Percentiles rank a stretch among this genome's conserved stretches.
Conservation (phyloP, 805 yeast genomes). For the Hanseniaspora vineae region DNA sequence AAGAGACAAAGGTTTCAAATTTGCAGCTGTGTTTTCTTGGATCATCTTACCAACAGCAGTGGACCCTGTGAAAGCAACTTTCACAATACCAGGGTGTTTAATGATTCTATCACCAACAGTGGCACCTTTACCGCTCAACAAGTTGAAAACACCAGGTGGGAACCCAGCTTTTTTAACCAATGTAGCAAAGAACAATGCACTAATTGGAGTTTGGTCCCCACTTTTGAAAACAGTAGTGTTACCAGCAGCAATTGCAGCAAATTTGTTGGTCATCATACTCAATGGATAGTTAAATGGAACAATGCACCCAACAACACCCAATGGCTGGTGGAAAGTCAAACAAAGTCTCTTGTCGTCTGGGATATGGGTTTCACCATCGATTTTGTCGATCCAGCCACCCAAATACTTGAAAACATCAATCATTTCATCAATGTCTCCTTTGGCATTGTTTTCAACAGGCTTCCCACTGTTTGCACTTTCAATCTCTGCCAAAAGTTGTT, state of each 20-base stretch:
- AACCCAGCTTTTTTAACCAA: slow-evolving; percentile 32
- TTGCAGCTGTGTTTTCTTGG: slow-evolving; percentile 29
- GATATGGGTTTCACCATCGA: slow-evolving; percentile 51
- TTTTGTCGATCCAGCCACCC: slow-evolving; percentile 68
- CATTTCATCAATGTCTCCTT: slow-evolving; percentile 45
- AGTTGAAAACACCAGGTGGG: slow-evolving; percentile 39
- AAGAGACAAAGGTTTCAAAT: slow-evolving; percentile 35
- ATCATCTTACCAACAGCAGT: slow-evolving; percentile 35
- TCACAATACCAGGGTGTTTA: slow-evolving; percentile 32
- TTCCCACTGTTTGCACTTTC: slow-evolving; percentile 53
- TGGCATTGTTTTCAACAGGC: slow-evolving; percentile 38
- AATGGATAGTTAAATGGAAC: slow-evolving; percentile 42
- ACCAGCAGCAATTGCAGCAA: slow-evolving; percentile 36
- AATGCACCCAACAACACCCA: slow-evolving; percentile 40
- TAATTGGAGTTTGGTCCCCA: slow-evolving; percentile 38
- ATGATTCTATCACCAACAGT: slow-evolving; percentile 35
- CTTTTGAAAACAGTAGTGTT: slow-evolving; percentile 35
- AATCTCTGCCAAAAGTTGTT: slow-evolving; percentile 38
- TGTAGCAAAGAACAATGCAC: slow-evolving; percentile 30
- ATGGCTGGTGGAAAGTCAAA: slow-evolving; percentile 40
- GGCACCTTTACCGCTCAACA: slow-evolving; percentile 32
- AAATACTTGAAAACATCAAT: slow-evolving; percentile 46
- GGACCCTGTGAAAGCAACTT: slow-evolving; percentile 45
- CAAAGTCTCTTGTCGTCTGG: slow-evolving; percentile 42
- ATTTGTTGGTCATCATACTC: slow-evolving; percentile 38